Evolutionary conservation across 1,284 basidiomycete genomes (phyloP), one percentile per base, ranked within the genome.

Genomic region (Apiotrichum laibachii): DNA sequence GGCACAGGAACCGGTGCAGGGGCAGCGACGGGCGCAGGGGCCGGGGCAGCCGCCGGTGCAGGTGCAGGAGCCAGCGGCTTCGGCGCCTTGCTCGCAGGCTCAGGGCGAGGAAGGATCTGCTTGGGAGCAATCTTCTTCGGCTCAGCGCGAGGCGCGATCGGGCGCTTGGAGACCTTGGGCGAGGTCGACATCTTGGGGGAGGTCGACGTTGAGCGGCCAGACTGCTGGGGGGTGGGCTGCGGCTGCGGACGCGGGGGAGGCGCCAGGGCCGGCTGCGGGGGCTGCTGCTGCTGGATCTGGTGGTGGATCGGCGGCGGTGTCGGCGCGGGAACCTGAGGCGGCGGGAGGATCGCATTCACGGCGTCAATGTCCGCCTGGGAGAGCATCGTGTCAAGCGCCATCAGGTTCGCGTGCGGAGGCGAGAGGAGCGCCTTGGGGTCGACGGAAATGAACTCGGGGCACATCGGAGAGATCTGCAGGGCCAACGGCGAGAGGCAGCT

Each of bases 281-380:
- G 43, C 31, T 16, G 19, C 21, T 40, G 49, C 12, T 9, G 50
- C 50, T 31, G 39, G 7, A 16, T 16, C 40, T 42, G 39, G 16
- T 18, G 37, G 13, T 9, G 37, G 7, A 37, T 16, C 49, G 12
- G 35, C 37, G 35, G 35, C 39, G 22, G 22, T 11, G 37, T 13
- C 10, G 26, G 45, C 11, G 51, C 16, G 2, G 15, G 19, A 4
- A 49, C 39, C 50, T 47, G 45, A 31, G 44, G 55, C 35, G 37
- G 35, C n/a, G 55, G 48, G 5, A 50, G 43, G 34, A 37, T 15
- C n/a, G 42, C 48, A 19, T 40, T 37, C 5, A 35, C 50, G 26
- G 64, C 61, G 18, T 68, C 68, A 19, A 68, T 63, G 48, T 72
- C 71, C 19, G 60, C 63, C 44, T 68, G 65, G 21, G 66, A 66